These are phyloP conservation scores for Wickerhamiella vanderwaltii DNA, from an alignment of 805 yeast species.

Conservation along the genomic window DNA sequence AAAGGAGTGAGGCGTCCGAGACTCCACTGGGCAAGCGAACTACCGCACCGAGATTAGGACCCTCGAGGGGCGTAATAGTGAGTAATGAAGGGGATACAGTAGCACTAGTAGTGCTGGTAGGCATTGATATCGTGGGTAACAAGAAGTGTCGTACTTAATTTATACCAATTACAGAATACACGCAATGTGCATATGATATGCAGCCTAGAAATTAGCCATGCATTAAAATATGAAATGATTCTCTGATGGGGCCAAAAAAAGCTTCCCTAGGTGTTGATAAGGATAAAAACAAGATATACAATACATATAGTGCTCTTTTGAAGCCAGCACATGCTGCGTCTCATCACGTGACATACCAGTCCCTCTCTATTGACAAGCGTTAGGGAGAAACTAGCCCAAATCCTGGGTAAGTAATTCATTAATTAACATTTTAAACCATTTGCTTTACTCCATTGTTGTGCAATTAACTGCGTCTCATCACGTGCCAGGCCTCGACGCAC, in stretches of 20 bases:
- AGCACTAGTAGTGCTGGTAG: constrained; percentile 2
- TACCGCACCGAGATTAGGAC: constrained; percentile 55
- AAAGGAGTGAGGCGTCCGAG: constrained; percentile 59
- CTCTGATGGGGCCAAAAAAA: not conserved
- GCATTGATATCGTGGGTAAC: not conserved
- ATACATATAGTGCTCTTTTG: not conserved
- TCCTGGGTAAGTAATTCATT: not conserved
- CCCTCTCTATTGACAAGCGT: too few relatives aligned
- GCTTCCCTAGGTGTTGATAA: not conserved
- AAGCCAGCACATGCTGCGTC: constrained; percentile 6
- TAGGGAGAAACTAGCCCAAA: not conserved
- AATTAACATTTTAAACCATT: not conserved
- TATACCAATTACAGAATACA: not conserved
- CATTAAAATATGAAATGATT: not conserved
- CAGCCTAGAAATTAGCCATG: not conserved
- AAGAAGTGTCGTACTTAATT: not conserved
- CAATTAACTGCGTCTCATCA: constrained; percentile 4
- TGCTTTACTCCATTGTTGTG: not conserved
- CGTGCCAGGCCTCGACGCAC: too few relatives aligned
- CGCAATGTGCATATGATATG: not conserved
- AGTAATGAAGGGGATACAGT: too few relatives aligned
- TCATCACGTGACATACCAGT: constrained; percentile 8
- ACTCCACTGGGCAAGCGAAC: constrained; percentile 54
- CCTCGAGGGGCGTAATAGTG: constrained; percentile 35
- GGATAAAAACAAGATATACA: not conserved